phyloP scores from a whole-genome alignment of 495 filamentous ascomycete species.

The Neurospora tetrasperma region DNA sequence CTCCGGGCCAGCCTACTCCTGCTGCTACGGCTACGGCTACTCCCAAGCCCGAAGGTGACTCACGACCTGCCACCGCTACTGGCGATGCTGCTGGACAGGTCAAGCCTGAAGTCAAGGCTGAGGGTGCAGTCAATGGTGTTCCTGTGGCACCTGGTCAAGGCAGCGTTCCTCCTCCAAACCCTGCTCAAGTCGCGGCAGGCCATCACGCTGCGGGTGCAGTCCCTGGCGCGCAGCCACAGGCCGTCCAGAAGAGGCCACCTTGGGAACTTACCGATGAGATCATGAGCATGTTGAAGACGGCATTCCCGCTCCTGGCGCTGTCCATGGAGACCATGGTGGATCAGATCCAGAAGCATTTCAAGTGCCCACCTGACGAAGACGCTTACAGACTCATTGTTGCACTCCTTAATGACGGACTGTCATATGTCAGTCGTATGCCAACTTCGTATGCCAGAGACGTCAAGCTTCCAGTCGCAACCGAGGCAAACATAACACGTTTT shows the following conservation, averaged over 20 bases:
- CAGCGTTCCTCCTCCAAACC: constrained; percentile 16
- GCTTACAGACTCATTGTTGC: constrained; percentile 97
- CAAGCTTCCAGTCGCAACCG: constrained; percentile 80
- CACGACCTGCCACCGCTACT: constrained; percentile 40
- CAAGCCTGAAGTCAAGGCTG: constrained; percentile 34
- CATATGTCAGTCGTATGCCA: constrained; percentile 80
- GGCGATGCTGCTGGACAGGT: constrained; percentile 28
- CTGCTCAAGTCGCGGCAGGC: constrained; percentile 8
- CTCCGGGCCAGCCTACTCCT: not conserved
- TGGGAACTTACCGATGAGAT: constrained; percentile 97
- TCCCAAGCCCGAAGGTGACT: constrained; percentile 25
- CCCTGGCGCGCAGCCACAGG: constrained; percentile 23
- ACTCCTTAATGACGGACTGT: constrained; percentile 83
- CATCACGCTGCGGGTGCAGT: constrained; percentile 17
- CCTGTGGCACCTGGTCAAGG: not conserved
- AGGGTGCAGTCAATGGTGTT: constrained; percentile 17
- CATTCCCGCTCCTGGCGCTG: constrained; percentile 86
- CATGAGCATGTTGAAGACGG: constrained; percentile 85
- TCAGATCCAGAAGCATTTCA: constrained; percentile 96
- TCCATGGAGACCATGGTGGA: constrained; percentile 99
- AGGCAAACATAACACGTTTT: constrained; percentile 92
- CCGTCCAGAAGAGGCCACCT: constrained; percentile 56
- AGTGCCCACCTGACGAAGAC: constrained; percentile 95
- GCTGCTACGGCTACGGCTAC: constrained; percentile 1
- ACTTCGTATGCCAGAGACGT: constrained; percentile 78